Evolutionary conservation across 345 rosid species (phyloP), one percentile per base, ranked within the genome.

Genomic region (Kernera saxatilis): DNA sequence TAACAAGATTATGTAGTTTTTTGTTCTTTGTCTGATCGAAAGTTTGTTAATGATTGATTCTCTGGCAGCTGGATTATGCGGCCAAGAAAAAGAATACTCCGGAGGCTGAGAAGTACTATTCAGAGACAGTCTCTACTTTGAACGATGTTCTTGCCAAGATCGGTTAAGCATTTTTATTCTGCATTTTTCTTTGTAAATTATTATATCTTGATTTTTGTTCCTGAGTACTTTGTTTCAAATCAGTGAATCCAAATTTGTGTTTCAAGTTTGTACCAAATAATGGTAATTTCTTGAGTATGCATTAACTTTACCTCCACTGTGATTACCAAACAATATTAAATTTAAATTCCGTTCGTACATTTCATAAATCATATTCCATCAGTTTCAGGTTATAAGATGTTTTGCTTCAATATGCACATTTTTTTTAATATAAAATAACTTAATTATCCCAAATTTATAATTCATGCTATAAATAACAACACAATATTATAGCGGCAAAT

Each of bases 91-190:
- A 88, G 88, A 91, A 87, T 90, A 51, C 77, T 52, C 67, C 91
- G 2, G 80, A 87, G 46, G 98, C 98, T 63, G 92, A 93, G 84
- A 93, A 91, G 79, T 90, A 83, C 72, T 93, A 90, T 68, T 79
- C 87, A 1, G 79, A 84, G 82, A 88, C 98, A 0, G 88, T 87
- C 35, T 81, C 98, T 76, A 15, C 77, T 67, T 76, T 93, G 68
- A 89, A 88, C 75, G 88, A 88, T 70, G 94, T 93, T 74, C 86
- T 91, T 76, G 82, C 92, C 76, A 89, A 91, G 81, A 84, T 93
- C 78, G 98, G 98, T 57, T 93, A 80, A 84, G 71, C n/a, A 55
- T 14, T 73, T 46, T 8, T 8, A 18, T 46, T 43, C 35, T 40
- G 48, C 8, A 41, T 13, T 53, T 73, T 48, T 21, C 25, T 45